Conservation (phyloP, 805 yeast genomes). For the Ogataea minuta region DNA sequence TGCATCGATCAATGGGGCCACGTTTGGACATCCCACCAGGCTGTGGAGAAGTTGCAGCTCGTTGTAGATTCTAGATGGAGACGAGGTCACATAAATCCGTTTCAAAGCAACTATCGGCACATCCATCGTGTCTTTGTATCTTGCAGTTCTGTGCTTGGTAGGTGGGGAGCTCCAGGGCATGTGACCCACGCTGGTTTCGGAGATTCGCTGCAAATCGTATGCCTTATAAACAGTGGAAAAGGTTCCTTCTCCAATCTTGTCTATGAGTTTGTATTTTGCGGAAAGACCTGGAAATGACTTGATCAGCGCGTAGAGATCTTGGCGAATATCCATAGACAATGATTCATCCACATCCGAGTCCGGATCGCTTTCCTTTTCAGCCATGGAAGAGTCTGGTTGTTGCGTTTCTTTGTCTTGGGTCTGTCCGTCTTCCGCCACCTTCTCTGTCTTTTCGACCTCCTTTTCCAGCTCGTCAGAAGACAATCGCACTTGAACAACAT, state of each 20-base stretch:
- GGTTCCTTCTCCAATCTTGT: constrained; percentile 78
- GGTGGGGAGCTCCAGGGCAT: constrained; percentile 33
- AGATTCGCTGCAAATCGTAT: constrained; percentile 31
- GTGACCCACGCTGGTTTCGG: constrained; percentile 23
- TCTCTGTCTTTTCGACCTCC: constrained; percentile 1
- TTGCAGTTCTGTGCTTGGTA: constrained; percentile 15
- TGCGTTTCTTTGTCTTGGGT: constrained; percentile 4
- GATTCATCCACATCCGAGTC: constrained; percentile 13
- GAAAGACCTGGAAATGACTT: constrained; percentile 33
- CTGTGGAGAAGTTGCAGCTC: constrained; percentile 77
- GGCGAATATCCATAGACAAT: constrained; percentile 26
- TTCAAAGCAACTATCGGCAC: constrained; percentile 73
- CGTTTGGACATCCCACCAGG: constrained; percentile 64
- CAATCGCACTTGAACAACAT: constrained; percentile 4
- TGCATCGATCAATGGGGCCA: constrained; percentile 90
- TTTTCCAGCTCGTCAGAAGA: constrained; percentile 16
- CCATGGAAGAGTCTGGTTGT: constrained; percentile 1
- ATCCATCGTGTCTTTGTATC: constrained; percentile 19
- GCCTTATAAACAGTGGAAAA: constrained; percentile 75
- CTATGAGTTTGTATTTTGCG: constrained; percentile 38
- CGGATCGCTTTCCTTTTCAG: constrained; percentile 4
- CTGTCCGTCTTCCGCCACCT: neutral
- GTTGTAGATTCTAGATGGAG: constrained; percentile 86
- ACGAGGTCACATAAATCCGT: constrained; percentile 90
- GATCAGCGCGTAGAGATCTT: constrained; percentile 34